A percentile compares a stretch with the other conserved stretches of the same genome.
phyloP scores from a whole-genome alignment of 1,284 basidiomycete genomes.

The Trametes sp. region DNA sequence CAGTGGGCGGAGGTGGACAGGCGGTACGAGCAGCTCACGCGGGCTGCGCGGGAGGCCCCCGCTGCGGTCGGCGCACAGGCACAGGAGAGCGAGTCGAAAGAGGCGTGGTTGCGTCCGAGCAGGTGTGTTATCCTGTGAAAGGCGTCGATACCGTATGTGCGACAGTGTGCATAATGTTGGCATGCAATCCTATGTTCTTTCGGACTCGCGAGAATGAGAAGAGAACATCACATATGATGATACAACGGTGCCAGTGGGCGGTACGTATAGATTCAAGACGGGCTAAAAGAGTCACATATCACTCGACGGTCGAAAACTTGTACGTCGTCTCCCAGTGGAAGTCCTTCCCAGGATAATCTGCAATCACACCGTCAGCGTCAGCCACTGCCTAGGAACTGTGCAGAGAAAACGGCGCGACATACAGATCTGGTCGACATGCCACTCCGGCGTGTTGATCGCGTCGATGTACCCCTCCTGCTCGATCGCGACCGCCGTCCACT shows the following conservation, averaged over 20 bases:
- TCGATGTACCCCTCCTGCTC: constrained; percentile 64
- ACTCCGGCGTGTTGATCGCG: constrained; percentile 63
- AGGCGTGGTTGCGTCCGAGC: neutral
- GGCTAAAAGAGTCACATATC: too few relatives aligned
- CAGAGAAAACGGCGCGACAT: constrained; percentile 29
- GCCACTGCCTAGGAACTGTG: neutral
- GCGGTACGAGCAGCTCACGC: constrained; percentile 15
- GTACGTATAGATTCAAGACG: too few relatives aligned
- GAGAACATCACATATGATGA: too few relatives aligned
- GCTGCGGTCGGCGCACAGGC: neutral
- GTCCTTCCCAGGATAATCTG: constrained; percentile 50
- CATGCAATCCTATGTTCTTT: too few relatives aligned
- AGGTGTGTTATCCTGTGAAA: neutral
- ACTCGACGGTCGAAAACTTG: constrained; percentile 48
- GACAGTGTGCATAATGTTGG: too few relatives aligned
- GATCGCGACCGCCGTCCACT: constrained; percentile 58
- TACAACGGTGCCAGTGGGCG: too few relatives aligned
- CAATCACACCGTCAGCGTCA: neutral
- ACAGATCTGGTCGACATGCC: constrained; percentile 62
- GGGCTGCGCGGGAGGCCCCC: neutral
- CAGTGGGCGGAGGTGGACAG: constrained; percentile 31
- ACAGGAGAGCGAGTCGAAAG: neutral
- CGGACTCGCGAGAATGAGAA: too few relatives aligned
- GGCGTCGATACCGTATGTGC: neutral
- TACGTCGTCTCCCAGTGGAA: constrained; percentile 54